A percentile compares a stretch with the other conserved stretches of the same genome.
Conservation (phyloP, 1,284 basidiomycete species). For the Microbotryum intermedium region DNA sequence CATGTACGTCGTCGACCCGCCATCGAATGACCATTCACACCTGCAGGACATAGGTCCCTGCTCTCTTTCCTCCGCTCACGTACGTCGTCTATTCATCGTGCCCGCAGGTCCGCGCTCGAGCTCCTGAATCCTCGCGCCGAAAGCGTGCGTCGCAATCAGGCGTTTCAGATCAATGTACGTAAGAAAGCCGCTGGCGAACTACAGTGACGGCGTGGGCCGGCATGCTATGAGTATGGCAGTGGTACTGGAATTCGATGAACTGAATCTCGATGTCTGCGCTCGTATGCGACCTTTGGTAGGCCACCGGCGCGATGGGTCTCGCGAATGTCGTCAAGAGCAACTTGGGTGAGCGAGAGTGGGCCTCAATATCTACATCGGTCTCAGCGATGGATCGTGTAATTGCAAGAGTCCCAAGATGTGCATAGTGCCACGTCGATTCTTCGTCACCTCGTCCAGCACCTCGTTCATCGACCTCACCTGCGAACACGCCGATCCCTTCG, state of each 20-base stretch:
- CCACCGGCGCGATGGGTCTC: constrained; percentile 87
- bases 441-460: too few relatives aligned
- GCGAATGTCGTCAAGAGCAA: constrained; percentile 96
- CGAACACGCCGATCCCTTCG: background rate
- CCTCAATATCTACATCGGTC: too few relatives aligned
- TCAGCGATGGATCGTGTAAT: too few relatives aligned
- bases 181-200: background rate
- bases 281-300: constrained; percentile 36
- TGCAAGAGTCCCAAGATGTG: too few relatives aligned
- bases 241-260: background rate
- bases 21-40: background rate
- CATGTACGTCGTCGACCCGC: constrained; percentile 3
- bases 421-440: too few relatives aligned
- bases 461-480: too few relatives aligned
- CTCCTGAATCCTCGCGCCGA: constrained; percentile 14
- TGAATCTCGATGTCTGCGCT: constrained; percentile 34
- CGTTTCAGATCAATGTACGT: constrained; percentile 25
- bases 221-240: background rate
- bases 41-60: background rate
- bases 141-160: constrained; percentile 20
- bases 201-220: background rate
- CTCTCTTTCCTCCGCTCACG: too few relatives aligned
- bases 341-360: constrained; percentile 52
- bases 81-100: background rate
- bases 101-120: constrained; percentile 3